Base-by-base conservation (phyloP, 163 green algal genomes). In the Chloromonas sp. region DNA sequence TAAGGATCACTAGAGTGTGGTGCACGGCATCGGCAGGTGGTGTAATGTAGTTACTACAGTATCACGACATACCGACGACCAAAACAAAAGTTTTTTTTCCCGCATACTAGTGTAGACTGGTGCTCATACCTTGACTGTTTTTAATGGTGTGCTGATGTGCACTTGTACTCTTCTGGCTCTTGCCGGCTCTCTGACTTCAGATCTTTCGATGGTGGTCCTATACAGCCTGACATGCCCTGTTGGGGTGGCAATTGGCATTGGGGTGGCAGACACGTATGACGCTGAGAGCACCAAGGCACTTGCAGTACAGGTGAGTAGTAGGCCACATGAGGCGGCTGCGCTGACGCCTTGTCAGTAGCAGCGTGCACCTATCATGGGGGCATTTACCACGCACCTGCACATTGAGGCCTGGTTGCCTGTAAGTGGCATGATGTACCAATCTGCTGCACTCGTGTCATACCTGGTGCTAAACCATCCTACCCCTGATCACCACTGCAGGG, bases 161-260 rank as follows among this genome's bases (percentile, higher is more conserved):
- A 36, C 36, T 36, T 36, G 36, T 36, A 36, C 36, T 2, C 13
- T 80, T 15, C 74, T 76, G 70, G 13, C 74, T 36, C 36, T 36
- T 36, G 36, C 36, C 36, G 36, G 36, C 36, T 36, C 36, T 36
- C 36, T 36, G 36, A 36, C 36, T 74, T 61, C 36, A 61, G 15
- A 57, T 61, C 15, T 79, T 2, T 58, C 14, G 66, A 84, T 87
- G 83, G 62, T 87, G 2, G 14, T 61, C 0, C 70, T 83, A 1
- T 89, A 87, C 80, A 59, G 15, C 13, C 8, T 89, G 15, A 89
- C 86, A 2, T 85, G 79, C 71, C 86, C 86, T 1, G 58, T 82
- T 0, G 86, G 86, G 0, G 59, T 87, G 1, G 83, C 86, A 1
- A 84, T 87, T 58, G 86, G 86, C 60, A 86, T 89, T 2, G 81